Percentiles rank a stretch among this genome's conserved stretches.
These are phyloP conservation scores for Penicillium hordei DNA, from an alignment of 2,329 filamentous ascomycete species.

Conservation along the genomic window DNA sequence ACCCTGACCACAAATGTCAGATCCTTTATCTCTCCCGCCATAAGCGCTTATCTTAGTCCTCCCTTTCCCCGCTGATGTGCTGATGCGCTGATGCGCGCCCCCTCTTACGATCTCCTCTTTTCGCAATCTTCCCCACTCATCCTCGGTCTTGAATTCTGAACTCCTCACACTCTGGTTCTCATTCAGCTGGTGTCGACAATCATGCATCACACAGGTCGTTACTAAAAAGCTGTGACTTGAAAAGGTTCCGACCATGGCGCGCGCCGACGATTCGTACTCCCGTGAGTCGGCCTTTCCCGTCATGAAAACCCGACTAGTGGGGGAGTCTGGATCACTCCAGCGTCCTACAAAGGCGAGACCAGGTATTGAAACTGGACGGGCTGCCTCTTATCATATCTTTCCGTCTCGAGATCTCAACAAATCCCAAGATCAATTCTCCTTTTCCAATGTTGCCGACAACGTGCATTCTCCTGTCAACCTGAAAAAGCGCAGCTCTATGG, in stretches of 20 bases:
- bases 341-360: slow-evolving; percentile 11
- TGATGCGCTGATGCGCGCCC: slow-evolving; percentile 3
- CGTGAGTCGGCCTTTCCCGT: slow-evolving; percentile 17
- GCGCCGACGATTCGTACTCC: slow-evolving; percentile 14
- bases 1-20: background rate
- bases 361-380: slow-evolving; percentile 8
- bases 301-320: slow-evolving; percentile 15
- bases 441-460: slow-evolving; percentile 18
- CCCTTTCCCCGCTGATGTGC: slow-evolving; percentile 10
- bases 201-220: slow-evolving; percentile 18
- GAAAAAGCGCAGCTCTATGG: slow-evolving; percentile 12
- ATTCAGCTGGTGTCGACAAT: slow-evolving; percentile 4
- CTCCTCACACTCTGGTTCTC: background rate
- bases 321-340: slow-evolving; percentile 17
- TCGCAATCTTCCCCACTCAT: background rate
- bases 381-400: slow-evolving; percentile 9
- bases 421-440: slow-evolving; percentile 13
- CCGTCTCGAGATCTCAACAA: slow-evolving; percentile 10
- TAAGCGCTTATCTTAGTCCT: slow-evolving; percentile 7
- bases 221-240: slow-evolving; percentile 14
- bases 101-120: background rate
- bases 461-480: slow-evolving; percentile 8
- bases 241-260: slow-evolving; percentile 18
- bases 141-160: background rate
- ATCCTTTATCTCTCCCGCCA: slow-evolving; percentile 4